Conservation (phyloP, 768 basidiomycete species). For the Boletus vinaceobasis region DNA sequence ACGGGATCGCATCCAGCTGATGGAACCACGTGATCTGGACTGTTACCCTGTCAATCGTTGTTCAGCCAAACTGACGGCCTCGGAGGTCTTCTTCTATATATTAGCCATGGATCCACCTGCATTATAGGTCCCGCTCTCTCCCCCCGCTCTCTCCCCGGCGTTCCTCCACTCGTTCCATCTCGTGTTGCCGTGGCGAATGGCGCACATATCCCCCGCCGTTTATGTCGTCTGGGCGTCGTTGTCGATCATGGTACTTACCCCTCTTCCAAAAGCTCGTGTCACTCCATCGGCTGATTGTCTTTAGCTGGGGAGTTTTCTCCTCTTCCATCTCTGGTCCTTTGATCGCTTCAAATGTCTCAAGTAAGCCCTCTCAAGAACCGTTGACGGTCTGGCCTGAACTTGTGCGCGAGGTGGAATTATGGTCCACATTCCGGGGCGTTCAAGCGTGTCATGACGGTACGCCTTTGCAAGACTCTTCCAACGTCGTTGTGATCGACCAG, state of each 20-base stretch:
- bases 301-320: conserved; percentile 58
- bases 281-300: not conserved
- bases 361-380: conserved; percentile 33
- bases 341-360: conserved; percentile 73
- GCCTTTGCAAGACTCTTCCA: conserved; percentile 14
- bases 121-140: not conserved
- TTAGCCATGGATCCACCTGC: not conserved
- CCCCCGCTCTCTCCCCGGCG: not conserved
- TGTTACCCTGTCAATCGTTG: not conserved
- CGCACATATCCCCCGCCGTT: conserved; percentile 58
- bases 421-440: conserved; percentile 69
- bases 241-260: conserved; percentile 39
- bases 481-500: not conserved
- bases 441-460: conserved; percentile 82
- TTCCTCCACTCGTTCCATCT: too few species aligned
- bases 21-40: not conserved
- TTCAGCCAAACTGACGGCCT: not conserved
- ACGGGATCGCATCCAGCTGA: not conserved
- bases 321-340: conserved; percentile 78
- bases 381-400: not conserved
- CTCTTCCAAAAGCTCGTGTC: not conserved
- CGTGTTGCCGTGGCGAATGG: conserved; percentile 40
- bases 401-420: conserved; percentile 56
- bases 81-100: not conserved
- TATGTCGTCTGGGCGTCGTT: conserved; percentile 64